phyloP scores from a whole-genome alignment of 768 basidiomycete genomes.

The Cystobasidiopsis lactophilus region DNA sequence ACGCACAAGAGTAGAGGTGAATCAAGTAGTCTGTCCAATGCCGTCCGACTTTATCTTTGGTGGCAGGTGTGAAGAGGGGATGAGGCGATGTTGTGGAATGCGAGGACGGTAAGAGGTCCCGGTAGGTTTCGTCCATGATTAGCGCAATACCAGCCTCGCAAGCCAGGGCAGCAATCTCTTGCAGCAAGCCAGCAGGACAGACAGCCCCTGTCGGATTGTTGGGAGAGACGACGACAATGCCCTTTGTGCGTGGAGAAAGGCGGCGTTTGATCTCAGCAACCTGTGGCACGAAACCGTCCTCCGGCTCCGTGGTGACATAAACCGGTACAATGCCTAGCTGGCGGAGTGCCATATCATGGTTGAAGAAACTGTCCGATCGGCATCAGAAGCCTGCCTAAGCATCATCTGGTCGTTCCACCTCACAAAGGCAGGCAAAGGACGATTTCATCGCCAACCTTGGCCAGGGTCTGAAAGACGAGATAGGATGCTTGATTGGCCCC shows the following conservation, averaged over 20 bases:
- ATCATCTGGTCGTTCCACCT: not conserved
- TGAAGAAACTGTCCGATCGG: conserved; percentile 5
- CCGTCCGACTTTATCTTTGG: conserved; percentile 1
- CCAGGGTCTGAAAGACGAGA: conserved; percentile 15
- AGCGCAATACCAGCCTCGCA: conserved; percentile 37
- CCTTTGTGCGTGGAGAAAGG: conserved; percentile 39
- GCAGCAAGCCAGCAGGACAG: conserved; percentile 38
- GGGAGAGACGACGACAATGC: conserved; percentile 52
- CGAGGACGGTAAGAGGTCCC: conserved; percentile 44
- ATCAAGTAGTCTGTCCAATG: conserved; percentile 12
- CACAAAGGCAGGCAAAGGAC: conserved; percentile 12
- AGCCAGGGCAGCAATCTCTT: conserved; percentile 41
- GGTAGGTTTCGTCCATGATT: conserved; percentile 71
- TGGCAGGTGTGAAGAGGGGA: conserved; percentile 28
- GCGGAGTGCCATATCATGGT: conserved; percentile 5
- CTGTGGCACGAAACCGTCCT: conserved; percentile 40
- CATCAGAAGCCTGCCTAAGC: conserved; percentile 7
- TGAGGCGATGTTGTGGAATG: conserved; percentile 28
- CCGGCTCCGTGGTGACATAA: conserved; percentile 22
- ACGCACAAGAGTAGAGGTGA: conserved; percentile 16
- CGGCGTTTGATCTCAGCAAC: conserved; percentile 31
- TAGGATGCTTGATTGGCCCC: conserved; percentile 21
- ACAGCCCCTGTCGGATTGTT: conserved; percentile 54
- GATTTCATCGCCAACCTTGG: conserved; percentile 15
- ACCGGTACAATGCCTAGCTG: conserved; percentile 11